phyloP scores from a whole-genome alignment of 140 eudicot genomes.

The Bidens hawaiensis region DNA sequence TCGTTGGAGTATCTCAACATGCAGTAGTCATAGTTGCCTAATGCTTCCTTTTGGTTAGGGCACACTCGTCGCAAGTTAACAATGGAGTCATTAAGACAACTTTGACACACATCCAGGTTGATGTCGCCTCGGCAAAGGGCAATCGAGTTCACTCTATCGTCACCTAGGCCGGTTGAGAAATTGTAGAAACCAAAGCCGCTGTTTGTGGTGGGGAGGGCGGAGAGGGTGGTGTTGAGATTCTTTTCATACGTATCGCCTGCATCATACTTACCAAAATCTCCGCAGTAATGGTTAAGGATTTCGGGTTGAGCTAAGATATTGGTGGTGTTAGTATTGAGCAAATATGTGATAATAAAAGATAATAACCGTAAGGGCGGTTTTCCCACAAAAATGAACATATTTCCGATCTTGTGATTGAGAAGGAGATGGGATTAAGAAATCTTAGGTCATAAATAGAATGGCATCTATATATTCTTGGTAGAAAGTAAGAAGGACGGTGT shows the following conservation, averaged over 20 bases:
- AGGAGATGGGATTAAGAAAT: too few relatives aligned
- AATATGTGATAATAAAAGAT: background rate
- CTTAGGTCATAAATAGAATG: too few relatives aligned
- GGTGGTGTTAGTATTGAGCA: background rate
- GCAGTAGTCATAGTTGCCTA: background rate
- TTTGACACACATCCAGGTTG: background rate
- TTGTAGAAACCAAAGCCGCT: constrained; percentile 6
- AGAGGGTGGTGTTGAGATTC: background rate
- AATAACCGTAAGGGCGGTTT: too few relatives aligned
- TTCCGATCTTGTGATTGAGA: too few relatives aligned
- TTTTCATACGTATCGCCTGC: background rate
- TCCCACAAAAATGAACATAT: too few relatives aligned
- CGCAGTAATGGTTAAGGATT: background rate
- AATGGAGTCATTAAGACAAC: constrained; percentile 5
- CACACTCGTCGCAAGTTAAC: background rate
- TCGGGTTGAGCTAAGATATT: background rate
- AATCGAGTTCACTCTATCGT: background rate
- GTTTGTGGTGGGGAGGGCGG: constrained; percentile 7
- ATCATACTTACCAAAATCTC: background rate
- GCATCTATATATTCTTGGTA: too few relatives aligned
- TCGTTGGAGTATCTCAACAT: constrained; percentile 7
- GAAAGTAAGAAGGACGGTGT: too few relatives aligned
- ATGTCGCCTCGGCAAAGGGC: constrained; percentile 14
- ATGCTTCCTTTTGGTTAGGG: background rate
- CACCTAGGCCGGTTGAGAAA: background rate